A percentile compares a stretch with the other conserved stretches of the same genome.
Evolutionary conservation across 345 rosid species (phyloP).

Genomic region (Salix udensis): DNA sequence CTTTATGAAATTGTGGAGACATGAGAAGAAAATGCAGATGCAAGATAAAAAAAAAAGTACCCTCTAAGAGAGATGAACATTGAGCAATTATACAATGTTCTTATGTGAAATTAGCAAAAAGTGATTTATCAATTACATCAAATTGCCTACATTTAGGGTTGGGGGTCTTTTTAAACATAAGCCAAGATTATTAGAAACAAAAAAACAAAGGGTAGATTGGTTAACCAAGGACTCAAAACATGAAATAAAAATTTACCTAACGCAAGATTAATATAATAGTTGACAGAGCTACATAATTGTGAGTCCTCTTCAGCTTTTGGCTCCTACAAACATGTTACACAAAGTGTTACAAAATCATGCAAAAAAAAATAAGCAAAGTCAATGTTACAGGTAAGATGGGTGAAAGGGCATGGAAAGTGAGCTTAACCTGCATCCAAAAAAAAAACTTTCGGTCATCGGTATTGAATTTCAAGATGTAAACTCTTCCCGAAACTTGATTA

Average conservation of each 20-base stretch:
- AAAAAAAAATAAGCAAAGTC: neutral
- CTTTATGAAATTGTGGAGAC: neutral
- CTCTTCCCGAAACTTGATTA: conserved; percentile 82
- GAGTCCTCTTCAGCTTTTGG: conserved; percentile 70
- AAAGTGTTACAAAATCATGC: conserved; percentile 3
- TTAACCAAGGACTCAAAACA: neutral
- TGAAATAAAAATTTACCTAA: conserved; percentile 43
- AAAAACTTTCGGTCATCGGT: conserved; percentile 82
- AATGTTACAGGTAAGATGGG: neutral
- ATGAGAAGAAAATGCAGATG: neutral
- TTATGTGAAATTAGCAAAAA: neutral
- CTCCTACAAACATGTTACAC: conserved; percentile 45
- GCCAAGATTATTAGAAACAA: neutral
- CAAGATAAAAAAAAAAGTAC: neutral
- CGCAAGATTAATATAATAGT: conserved; percentile 64
- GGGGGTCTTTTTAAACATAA: neutral
- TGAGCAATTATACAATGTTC: neutral
- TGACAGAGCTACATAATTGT: conserved; percentile 61
- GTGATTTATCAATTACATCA: neutral
- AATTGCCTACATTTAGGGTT: neutral
- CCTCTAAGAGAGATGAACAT: neutral
- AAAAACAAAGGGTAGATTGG: neutral
- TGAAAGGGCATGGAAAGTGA: conserved; percentile 2
- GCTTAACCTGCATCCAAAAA: conserved; percentile 87
- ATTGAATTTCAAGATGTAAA: conserved; percentile 81